phyloP scores from a whole-genome alignment of 192 early-diverging fungal species.

The Rhizophagus sp. region DNA sequence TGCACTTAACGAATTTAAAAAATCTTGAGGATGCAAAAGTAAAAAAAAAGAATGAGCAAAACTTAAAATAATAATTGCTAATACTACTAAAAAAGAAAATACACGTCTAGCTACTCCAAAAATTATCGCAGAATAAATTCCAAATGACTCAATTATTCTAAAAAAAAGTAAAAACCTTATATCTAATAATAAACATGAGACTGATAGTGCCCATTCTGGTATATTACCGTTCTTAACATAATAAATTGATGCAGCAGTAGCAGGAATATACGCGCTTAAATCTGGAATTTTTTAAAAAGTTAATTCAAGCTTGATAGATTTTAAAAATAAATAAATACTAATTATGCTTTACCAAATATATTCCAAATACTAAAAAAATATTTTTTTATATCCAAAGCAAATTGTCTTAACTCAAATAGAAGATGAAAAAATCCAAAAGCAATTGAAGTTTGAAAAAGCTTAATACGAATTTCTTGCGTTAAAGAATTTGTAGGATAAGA shows the following conservation, averaged over 20 bases:
- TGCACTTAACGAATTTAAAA: neutral
- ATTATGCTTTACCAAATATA: conserved; percentile 20
- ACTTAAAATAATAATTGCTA: neutral
- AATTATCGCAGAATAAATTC: conserved; percentile 2
- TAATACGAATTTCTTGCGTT: neutral
- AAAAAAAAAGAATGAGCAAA: conserved; percentile 17
- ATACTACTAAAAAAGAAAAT: conserved; percentile 11
- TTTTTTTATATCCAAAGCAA: no score
- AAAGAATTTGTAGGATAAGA: neutral
- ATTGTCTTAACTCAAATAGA: conserved; percentile 5
- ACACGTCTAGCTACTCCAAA: conserved; percentile 7
- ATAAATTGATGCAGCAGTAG: neutral
- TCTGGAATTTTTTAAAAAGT: neutral
- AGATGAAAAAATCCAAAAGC: neutral
- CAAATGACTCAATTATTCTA: neutral
- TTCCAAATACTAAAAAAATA: neutral
- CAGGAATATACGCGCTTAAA: neutral
- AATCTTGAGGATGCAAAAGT: neutral
- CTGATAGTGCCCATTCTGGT: neutral
- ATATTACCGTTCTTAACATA: neutral
- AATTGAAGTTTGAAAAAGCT: neutral
- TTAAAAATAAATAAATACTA: neutral
- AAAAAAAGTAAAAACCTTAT: conserved; percentile 10
- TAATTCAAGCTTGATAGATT: neutral
- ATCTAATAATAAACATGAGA: conserved; percentile 1